phyloP scores from a whole-genome alignment of 2,329 filamentous ascomycete species.

The Fusarium tuaranense region DNA sequence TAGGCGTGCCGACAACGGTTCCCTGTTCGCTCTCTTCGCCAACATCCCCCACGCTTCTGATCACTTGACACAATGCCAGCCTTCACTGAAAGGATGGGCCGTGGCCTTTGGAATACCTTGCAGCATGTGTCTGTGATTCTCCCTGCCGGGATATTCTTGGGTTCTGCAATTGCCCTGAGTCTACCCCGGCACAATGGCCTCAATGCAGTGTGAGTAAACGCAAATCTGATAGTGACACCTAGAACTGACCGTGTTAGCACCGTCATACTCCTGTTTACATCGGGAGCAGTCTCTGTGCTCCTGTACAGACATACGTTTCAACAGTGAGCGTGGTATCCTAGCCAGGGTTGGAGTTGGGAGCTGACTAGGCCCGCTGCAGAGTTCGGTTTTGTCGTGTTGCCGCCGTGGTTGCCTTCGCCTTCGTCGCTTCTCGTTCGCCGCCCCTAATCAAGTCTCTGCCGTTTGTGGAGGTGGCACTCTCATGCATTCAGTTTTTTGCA shows the following conservation, averaged over 20 bases:
- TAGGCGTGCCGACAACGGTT: not conserved
- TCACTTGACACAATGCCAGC: constrained; percentile 5
- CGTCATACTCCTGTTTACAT: constrained; percentile 23
- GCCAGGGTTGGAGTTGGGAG: constrained; percentile 6
- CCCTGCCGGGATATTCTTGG: constrained; percentile 31
- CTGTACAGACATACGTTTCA: constrained; percentile 24
- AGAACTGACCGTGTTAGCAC: constrained; percentile 29
- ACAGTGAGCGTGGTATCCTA: constrained; percentile 27
- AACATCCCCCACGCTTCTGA: not conserved
- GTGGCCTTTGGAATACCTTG: not conserved
- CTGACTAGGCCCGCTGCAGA: constrained; percentile 31
- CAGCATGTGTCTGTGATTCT: constrained; percentile 15
- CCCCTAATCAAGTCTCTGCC: not conserved
- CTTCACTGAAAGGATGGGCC: constrained; percentile 2
- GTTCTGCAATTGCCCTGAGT: constrained; percentile 28
- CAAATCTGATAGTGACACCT: not conserved
- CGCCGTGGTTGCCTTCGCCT: constrained; percentile 13
- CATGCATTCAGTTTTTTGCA: constrained; percentile 23
- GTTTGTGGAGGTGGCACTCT: constrained; percentile 11
- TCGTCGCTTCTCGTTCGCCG: constrained; percentile 9
- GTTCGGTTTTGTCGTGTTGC: constrained; percentile 28
- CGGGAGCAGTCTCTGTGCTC: constrained; percentile 23
- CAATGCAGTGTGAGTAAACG: constrained; percentile 31
- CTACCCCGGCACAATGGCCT: constrained; percentile 22
- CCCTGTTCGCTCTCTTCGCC: not conserved